phyloP scores from a whole-genome alignment of 192 early-diverging fungal species.

The Coemansia aciculifera region DNA sequence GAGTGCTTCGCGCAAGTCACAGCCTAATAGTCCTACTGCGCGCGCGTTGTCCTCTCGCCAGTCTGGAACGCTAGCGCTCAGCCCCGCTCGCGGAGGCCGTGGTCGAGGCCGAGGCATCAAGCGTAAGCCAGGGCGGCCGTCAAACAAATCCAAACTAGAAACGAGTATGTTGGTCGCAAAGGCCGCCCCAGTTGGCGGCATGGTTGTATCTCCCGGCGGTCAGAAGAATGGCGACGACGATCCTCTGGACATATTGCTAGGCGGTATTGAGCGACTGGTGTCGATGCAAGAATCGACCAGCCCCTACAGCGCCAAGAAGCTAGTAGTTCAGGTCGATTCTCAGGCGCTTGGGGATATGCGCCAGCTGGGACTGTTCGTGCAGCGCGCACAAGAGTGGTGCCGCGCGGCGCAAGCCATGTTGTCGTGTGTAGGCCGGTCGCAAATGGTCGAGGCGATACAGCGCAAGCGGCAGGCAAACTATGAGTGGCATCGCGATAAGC shows the following conservation, averaged over 20 bases:
- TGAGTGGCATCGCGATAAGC: constrained; percentile 30
- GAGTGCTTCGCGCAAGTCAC: background rate
- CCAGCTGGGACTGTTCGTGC: constrained; percentile 51
- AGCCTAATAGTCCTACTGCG: background rate
- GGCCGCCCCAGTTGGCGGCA: background rate
- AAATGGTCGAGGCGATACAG: constrained; percentile 26
- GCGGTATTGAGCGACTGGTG: constrained; percentile 36
- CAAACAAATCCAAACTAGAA: constrained; percentile 1
- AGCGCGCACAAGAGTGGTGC: constrained; percentile 47
- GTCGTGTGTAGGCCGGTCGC: constrained; percentile 24
- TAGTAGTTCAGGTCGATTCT: constrained; percentile 19
- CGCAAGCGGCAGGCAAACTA: constrained; percentile 30
- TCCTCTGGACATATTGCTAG: constrained; percentile 16
- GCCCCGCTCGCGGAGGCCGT: constrained; percentile 5
- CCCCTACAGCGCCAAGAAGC: background rate
- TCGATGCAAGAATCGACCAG: constrained; percentile 6
- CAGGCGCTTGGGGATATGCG: constrained; percentile 46
- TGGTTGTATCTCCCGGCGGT: constrained; percentile 6
- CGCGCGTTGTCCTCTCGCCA: background rate
- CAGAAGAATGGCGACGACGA: background rate
- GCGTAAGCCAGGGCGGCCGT: constrained; percentile 16
- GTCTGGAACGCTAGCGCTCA: background rate
- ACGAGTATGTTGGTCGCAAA: constrained; percentile 1
- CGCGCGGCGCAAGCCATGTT: constrained; percentile 45
- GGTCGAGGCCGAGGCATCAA: constrained; percentile 16